Evolutionary conservation across 73 alveolate genomes (phyloP).

Genomic region (Paramecium bursaria): DNA sequence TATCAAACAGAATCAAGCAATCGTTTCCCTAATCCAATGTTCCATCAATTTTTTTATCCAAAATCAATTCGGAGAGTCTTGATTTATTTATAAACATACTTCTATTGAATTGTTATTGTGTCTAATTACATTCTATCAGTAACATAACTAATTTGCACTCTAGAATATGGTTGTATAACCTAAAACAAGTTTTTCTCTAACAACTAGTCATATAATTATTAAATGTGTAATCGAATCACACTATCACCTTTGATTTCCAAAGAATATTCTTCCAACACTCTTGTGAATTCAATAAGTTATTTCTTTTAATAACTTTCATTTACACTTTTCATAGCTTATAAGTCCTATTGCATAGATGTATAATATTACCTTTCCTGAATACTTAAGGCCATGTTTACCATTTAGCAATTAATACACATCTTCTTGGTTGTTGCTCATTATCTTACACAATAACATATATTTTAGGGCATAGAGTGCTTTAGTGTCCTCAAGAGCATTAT

Average conservation of each 20-base stretch:
- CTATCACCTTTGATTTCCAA: slow-evolving; percentile 80
- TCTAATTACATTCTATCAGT: slow-evolving; percentile 71
- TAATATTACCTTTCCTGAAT: slow-evolving; percentile 75
- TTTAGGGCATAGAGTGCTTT: slow-evolving; percentile 84
- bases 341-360: slow-evolving; percentile 48
- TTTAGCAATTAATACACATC: slow-evolving; percentile 85
- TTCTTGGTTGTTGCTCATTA: slow-evolving; percentile 83
- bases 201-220: slow-evolving; percentile 81
- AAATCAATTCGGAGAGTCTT: slow-evolving; percentile 90
- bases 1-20: slow-evolving; percentile 90
- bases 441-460: slow-evolving; percentile 91
- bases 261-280: slow-evolving; percentile 22
- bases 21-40: slow-evolving; percentile 95
- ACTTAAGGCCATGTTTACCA: slow-evolving; percentile 79
- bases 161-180: slow-evolving; percentile 92
- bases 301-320: slow-evolving; percentile 85
- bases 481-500: slow-evolving; percentile 81
- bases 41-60: slow-evolving; percentile 94
- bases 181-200: slow-evolving; percentile 89
- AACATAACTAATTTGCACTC: slow-evolving; percentile 87
- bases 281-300: slow-evolving; percentile 76
- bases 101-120: slow-evolving; percentile 54
- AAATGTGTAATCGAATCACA: slow-evolving; percentile 81
- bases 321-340: slow-evolving; percentile 91
- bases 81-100: slow-evolving; percentile 75